Evolutionary conservation across 495 filamentous ascomycete species (phyloP).

Genomic region (Penicillium pulvis): DNA sequence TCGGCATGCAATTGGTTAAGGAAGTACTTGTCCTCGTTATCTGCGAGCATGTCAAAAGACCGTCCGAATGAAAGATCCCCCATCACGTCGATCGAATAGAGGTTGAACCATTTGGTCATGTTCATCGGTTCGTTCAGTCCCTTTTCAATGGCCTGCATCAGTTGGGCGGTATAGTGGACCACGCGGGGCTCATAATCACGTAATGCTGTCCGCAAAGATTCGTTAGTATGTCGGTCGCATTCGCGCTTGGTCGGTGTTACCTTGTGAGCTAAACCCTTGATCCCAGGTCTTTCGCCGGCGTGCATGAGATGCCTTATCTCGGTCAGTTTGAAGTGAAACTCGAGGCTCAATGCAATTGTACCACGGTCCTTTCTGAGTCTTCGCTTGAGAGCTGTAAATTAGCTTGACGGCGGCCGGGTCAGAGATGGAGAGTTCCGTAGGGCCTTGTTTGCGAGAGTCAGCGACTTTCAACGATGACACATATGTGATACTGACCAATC

Average conservation of each 20-base stretch:
- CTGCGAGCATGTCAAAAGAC: slow-evolving; percentile 47
- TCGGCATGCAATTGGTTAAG: slow-evolving; percentile 30
- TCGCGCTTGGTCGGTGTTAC: slow-evolving; percentile 15
- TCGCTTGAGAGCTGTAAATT: slow-evolving; percentile 34
- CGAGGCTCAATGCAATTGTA: slow-evolving; percentile 39
- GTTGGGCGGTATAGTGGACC: slow-evolving; percentile 23
- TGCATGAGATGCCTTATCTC: slow-evolving; percentile 39
- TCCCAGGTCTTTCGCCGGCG: slow-evolving; percentile 43
- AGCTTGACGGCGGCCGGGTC: slow-evolving; percentile 35
- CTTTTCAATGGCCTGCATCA: slow-evolving; percentile 25
- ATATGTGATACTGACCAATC: slow-evolving; percentile 13
- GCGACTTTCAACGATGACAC: slow-evolving; percentile 7
- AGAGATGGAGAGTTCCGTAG: slow-evolving; percentile 42
- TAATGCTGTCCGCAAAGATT: slow-evolving; percentile 21
- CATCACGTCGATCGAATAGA: slow-evolving; percentile 55
- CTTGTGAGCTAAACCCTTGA: slow-evolving; percentile 38
- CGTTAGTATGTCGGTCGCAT: neutral
- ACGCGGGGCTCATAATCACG: slow-evolving; percentile 39
- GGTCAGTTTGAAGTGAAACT: slow-evolving; percentile 36
- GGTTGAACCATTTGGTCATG: slow-evolving; percentile 47
- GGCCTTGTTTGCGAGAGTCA: slow-evolving; percentile 17
- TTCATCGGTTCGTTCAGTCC: slow-evolving; percentile 30
- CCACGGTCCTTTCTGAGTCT: slow-evolving; percentile 41
- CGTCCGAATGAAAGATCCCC: slow-evolving; percentile 52
- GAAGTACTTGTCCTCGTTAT: slow-evolving; percentile 34